These are phyloP conservation scores for Asterophora lycoperdoides DNA, from an alignment of 768 basidiomycete species.

Conservation along the genomic window DNA sequence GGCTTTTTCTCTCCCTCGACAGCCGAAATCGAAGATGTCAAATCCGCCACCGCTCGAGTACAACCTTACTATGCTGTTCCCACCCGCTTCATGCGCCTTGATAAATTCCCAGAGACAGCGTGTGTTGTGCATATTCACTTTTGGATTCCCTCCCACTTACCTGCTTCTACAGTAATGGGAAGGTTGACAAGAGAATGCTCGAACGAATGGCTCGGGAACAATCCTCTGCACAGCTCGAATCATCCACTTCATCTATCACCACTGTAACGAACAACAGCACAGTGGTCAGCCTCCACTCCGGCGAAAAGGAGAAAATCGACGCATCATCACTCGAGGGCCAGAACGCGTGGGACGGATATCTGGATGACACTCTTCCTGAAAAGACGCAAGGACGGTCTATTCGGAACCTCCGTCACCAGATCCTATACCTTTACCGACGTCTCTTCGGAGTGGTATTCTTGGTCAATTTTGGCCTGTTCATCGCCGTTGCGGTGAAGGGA, in stretches of 20 bases:
- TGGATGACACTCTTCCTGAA: conserved; percentile 44
- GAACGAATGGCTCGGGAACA: conserved; percentile 28
- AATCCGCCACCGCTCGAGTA: conserved; percentile 38
- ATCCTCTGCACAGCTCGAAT: not conserved
- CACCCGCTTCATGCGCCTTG: conserved; percentile 36
- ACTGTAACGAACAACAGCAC: not conserved
- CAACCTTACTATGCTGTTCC: conserved; percentile 60
- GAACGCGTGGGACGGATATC: conserved; percentile 46
- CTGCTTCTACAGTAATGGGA: conserved; percentile 38
- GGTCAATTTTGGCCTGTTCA: conserved; percentile 49
- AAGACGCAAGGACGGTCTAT: conserved; percentile 43
- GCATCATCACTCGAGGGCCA: conserved; percentile 24
- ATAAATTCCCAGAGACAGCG: conserved; percentile 49
- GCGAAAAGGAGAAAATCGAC: conserved; percentile 11
- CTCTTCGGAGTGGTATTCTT: conserved; percentile 56
- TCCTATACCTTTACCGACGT: conserved; percentile 55
- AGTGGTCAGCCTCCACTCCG: conserved; percentile 13
- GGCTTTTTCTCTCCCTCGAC: conserved; percentile 46
- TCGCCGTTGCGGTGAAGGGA: conserved; percentile 32
- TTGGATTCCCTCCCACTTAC: not conserved
- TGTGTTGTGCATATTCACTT: conserved; percentile 21
- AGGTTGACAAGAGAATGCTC: conserved; percentile 44
- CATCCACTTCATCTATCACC: not conserved
- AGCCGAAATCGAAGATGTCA: conserved; percentile 35
- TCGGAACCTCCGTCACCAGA: conserved; percentile 52